A percentile compares a stretch with the other conserved stretches of the same genome.
phyloP scores from a whole-genome alignment of 2,329 filamentous ascomycete genomes.

The Exophiala phaeomuriformis region DNA sequence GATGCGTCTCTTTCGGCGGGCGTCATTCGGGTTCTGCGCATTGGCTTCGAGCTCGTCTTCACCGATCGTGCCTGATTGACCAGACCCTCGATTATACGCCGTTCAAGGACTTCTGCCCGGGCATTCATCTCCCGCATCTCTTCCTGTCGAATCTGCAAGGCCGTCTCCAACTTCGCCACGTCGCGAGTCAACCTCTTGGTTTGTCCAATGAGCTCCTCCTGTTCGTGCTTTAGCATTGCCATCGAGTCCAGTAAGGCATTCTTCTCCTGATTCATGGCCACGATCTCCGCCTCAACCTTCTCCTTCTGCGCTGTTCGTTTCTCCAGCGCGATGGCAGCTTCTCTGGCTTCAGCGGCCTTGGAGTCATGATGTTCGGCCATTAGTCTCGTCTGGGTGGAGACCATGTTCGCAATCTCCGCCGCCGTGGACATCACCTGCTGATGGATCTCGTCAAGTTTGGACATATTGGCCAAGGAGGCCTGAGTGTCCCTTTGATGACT shows the following conservation, averaged over 20 bases:
- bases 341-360: slow-evolving; percentile 70
- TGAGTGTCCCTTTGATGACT: slow-evolving; percentile 59
- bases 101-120: slow-evolving; percentile 80
- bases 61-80: slow-evolving; percentile 86
- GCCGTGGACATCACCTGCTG: slow-evolving; percentile 78
- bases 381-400: slow-evolving; percentile 66
- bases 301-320: slow-evolving; percentile 62
- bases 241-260: slow-evolving; percentile 56
- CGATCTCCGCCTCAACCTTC: slow-evolving; percentile 48
- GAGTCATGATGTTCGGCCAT: slow-evolving; percentile 71
- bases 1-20: slow-evolving; percentile 33
- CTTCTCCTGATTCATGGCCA: slow-evolving; percentile 51
- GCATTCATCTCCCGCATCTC: slow-evolving; percentile 86
- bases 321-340: slow-evolving; percentile 73
- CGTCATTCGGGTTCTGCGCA: slow-evolving; percentile 24
- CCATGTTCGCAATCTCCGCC: slow-evolving; percentile 73
- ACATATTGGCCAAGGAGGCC: slow-evolving; percentile 66
- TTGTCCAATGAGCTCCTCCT: slow-evolving; percentile 65
- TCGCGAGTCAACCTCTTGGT: slow-evolving; percentile 77
- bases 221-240: slow-evolving; percentile 39
- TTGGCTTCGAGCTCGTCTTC: slow-evolving; percentile 44
- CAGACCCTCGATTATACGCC: slow-evolving; percentile 86
- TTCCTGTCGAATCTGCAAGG: slow-evolving; percentile 77
- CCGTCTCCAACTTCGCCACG: slow-evolving; percentile 83
- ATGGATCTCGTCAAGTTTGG: slow-evolving; percentile 81